Base-by-base conservation (phyloP, 2,329 filamentous ascomycete species). In the Aspergillaceae sp. region DNA sequence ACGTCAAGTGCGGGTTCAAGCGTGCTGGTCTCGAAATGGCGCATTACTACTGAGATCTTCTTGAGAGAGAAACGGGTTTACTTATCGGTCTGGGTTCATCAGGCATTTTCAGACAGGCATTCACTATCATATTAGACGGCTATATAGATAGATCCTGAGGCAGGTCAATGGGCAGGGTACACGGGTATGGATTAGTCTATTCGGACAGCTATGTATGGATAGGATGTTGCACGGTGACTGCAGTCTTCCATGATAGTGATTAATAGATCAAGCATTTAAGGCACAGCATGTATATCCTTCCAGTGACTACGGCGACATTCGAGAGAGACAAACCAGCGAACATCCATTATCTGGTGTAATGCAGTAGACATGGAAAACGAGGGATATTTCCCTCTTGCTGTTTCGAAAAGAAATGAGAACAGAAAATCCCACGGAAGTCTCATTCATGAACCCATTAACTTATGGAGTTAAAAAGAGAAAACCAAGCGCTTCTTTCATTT, bases 1-100 rank as follows among this genome's bases (percentile, higher is more conserved):
- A 98, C 68, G 78, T 95, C 68, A 97, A 97, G 77, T 97, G 92
- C 70, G 91, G 91, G 48, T 97, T 94, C 70, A 85, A 88, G 70
- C 77, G 88, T 51, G 91, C 89, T 29, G 92, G 92, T 10, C 72
- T 96, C 47, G 87, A 98, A 71, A 97, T 98, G 92, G 89, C 91
- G 38, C 88, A 95, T 74, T 95, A 95, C 71, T 92, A 94, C 65
- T 69, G 58, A 57, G 47, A 41, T 28, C 34, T 36, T 36, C 34
- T 11, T 7, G 19, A 19, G 19, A 19, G 19, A 19, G 19, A 19
- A 36, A 38, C 26, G 19, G 27, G 8, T 26, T 38, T 19, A 19
- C 19, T 4, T 11, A 38, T 36, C n/a, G 26, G 26, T 26, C 11
- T 28, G 11, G 26, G 36, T 38, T 28, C 6, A 38, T 19, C 19